phyloP scores from a whole-genome alignment of 2,329 filamentous ascomycete genomes.

The Fusarium albosuccineum region DNA sequence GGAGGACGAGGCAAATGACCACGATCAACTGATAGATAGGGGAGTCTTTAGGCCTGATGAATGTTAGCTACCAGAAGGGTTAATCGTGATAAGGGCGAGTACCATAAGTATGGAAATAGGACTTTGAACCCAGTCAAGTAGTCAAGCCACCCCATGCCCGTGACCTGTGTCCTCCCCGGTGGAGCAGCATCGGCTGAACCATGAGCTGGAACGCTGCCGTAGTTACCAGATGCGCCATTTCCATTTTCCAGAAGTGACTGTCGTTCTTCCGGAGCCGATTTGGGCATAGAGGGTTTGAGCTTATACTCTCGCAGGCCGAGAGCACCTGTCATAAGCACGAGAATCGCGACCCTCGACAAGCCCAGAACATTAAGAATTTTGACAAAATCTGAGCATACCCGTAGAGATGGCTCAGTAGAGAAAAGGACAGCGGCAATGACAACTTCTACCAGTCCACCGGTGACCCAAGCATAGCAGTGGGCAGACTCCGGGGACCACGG shows the following conservation, averaged over 20 bases:
- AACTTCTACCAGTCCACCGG: conserved; percentile 51
- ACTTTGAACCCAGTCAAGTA: conserved; percentile 60
- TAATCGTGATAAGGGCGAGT: background rate
- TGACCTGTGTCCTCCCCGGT: conserved; percentile 48
- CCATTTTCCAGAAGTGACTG: conserved; percentile 57
- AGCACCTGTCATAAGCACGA: conserved; percentile 52
- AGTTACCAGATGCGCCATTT: conserved; percentile 46
- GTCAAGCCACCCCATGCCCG: conserved; percentile 58
- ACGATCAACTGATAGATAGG: conserved; percentile 56
- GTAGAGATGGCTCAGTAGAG: conserved; percentile 47
- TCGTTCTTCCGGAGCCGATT: conserved; percentile 52
- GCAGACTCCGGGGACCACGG: conserved; percentile 56
- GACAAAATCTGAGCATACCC: conserved; percentile 47
- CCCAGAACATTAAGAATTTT: conserved; percentile 49
- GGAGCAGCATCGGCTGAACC: conserved; percentile 22
- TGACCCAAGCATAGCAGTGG: conserved; percentile 55
- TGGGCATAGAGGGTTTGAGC: conserved; percentile 42
- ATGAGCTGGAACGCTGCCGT: conserved; percentile 42
- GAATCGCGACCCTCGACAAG: conserved; percentile 48
- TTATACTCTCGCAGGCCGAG: conserved; percentile 50
- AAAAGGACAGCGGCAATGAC: conserved; percentile 54
- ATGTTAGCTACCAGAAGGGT: conserved; percentile 18
- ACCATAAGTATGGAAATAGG: conserved; percentile 62
- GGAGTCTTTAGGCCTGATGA: conserved; percentile 57
- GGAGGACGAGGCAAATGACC: conserved; percentile 56